Percentiles rank a stretch among this genome's conserved stretches.
phyloP scores from a whole-genome alignment of 1,139 yeast species.

The Magnusiomyces fungicola region DNA sequence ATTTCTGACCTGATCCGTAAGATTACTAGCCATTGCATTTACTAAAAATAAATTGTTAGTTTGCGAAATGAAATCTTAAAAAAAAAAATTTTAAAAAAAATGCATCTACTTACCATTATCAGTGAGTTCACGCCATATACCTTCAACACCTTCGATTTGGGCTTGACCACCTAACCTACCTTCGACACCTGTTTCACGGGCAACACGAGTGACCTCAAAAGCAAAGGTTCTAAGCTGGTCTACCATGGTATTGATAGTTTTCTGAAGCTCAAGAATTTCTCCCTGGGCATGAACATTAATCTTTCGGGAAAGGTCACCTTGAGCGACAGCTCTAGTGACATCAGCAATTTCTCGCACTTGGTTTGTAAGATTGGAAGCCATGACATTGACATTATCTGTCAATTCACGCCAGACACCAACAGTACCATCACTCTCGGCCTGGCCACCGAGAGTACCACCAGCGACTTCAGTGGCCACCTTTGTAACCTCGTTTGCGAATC shows the following conservation, averaged over 20 bases:
- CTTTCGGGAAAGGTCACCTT: slow-evolving; percentile 69
- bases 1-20: slow-evolving; percentile 82
- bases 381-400: slow-evolving; percentile 77
- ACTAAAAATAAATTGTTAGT: slow-evolving; percentile 26
- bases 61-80: background rate
- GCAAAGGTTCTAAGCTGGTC: slow-evolving; percentile 84
- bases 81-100: background rate
- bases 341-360: slow-evolving; percentile 84
- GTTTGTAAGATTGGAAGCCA: slow-evolving; percentile 80
- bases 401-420: slow-evolving; percentile 83
- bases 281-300: slow-evolving; percentile 83
- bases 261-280: slow-evolving; percentile 68
- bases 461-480: slow-evolving; percentile 86
- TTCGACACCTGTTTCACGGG: slow-evolving; percentile 84
- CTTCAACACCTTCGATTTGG: slow-evolving; percentile 72
- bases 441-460: slow-evolving; percentile 83
- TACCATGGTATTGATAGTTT: slow-evolving; percentile 80
- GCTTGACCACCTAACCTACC: slow-evolving; percentile 89
- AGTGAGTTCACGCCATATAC: slow-evolving; percentile 83
- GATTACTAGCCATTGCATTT: slow-evolving; percentile 82
- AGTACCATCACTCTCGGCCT: slow-evolving; percentile 74
- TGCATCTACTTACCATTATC: slow-evolving; percentile 47
- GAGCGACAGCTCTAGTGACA: slow-evolving; percentile 77
- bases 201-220: slow-evolving; percentile 79
- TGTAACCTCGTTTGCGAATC: slow-evolving; percentile 76